Conservation (phyloP, 1,284 basidiomycete genomes). For the Papiliotrema flavescens region DNA sequence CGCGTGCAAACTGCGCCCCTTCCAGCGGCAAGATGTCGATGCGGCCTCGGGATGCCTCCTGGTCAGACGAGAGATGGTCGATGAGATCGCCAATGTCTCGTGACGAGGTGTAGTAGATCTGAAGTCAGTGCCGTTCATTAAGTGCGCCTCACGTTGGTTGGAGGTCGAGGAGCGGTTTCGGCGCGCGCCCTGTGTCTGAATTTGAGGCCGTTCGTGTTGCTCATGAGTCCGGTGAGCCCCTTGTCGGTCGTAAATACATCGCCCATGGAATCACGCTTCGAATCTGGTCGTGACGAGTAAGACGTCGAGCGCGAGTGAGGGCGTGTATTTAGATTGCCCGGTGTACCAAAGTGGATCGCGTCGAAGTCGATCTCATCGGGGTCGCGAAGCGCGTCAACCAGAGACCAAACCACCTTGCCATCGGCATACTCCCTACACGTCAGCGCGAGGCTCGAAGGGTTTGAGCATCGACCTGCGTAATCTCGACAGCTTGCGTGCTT, state of each 20-base stretch:
- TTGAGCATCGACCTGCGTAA: constrained; percentile 23
- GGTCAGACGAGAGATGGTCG: constrained; percentile 37
- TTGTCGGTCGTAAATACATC: not conserved
- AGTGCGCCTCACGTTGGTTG: constrained; percentile 23
- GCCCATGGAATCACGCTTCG: not conserved
- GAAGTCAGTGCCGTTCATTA: not conserved
- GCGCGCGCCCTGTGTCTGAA: constrained; percentile 17
- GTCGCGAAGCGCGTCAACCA: constrained; percentile 37
- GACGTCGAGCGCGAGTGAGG: constrained; percentile 8
- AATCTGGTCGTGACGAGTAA: not conserved
- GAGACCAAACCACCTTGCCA: constrained; percentile 42
- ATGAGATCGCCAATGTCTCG: constrained; percentile 45
- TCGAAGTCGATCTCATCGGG: not conserved
- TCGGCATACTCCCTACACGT: constrained; percentile 41
- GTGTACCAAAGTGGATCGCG: constrained; percentile 1
- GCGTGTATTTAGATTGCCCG: not conserved
- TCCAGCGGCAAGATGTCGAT: constrained; percentile 32
- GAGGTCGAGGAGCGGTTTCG: constrained; percentile 16
- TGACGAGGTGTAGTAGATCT: constrained; percentile 41
- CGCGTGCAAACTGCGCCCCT: not conserved
- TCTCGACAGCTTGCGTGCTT: constrained; percentile 36
- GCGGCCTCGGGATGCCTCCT: constrained; percentile 32
- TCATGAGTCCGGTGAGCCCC: not conserved
- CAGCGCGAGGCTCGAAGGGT: not conserved
- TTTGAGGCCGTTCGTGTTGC: constrained; percentile 4